Evolutionary conservation across 2,329 filamentous ascomycete genomes (phyloP), one percentile per base, ranked within the genome.

Genomic region (Talaromyces sp.): DNA sequence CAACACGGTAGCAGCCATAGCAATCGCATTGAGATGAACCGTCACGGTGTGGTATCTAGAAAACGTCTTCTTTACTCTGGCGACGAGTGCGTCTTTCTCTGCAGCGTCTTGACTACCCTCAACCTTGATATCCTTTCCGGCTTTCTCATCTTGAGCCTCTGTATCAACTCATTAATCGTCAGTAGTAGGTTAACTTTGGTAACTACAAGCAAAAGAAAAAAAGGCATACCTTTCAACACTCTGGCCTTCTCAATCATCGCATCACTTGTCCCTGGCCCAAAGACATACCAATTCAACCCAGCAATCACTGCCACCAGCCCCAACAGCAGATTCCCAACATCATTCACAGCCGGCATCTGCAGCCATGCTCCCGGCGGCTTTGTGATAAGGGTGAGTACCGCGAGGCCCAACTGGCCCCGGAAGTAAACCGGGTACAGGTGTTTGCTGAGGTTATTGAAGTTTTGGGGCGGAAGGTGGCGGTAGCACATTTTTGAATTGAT

Each of bases 1-100:
- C 19, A 52, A 61, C 1, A 71, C 51, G 0, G 68, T 69, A 5
- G 68, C 67, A 19, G 68, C 45, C 22, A 77, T 65, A 0, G 73
- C 66, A 19, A 77, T 65, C 2, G 75, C 63, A 60, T 78, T 77
- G 21, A 77, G 33, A 67, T 77, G 75, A 31, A 77, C 77, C 10
- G 68, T 70, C 71, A 76, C 75, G 8, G 74, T 74, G 64, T 78
- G 74, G 21, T 69, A 69, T 10, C 63, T 61, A 1, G 69, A 67
- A 56, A 77, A 77, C 0, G 54, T 63, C 8, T 67, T 66, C 53
- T 75, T 74, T 1, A 61, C 65, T 22, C 57, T 57, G 21, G 63
- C 37, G 1, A 62, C 2, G 11, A 19, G 31, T 19, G 21, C 19
- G 37, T 25, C 11, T 59, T 21, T 50, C 28, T 46, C 1, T 21